Evolutionary conservation across 306 rosid species (phyloP), one percentile per base, ranked within the genome.

Genomic region (Vigna reflexopilosa): DNA sequence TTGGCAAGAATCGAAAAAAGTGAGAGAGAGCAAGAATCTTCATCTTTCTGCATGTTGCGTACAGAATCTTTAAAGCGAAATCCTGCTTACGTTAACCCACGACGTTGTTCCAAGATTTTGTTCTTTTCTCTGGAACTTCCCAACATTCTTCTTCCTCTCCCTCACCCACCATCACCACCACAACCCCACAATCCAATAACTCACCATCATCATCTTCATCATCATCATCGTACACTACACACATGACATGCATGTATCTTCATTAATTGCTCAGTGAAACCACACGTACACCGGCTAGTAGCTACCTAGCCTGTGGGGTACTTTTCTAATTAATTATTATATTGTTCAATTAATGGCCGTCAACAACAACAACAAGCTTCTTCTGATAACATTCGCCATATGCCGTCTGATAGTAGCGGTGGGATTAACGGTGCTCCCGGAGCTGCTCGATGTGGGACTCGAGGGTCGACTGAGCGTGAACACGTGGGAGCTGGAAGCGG

Each of bases 401-500:
- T 89, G 93, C 40, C 79, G 90, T 45, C 51, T 92, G 32, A 78
- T 91, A 8, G 85, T 85, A 0, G 85, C 97, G 19, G 96, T 86
- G 4, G 98, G 91, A 51, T 59, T 90, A 38, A 84, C 89, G 72
- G 86, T 62, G 68, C 47, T 62, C 68, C 68, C 68, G 2, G 68
- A 81, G 83, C 85, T 62, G 34, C 88, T 67, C 7, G 72, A 67
- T 22, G 72, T 94, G 0, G 91, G 79, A n/a, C 73, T 85, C 0
- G 93, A 87, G 7, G 95, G 97, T 3, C 80, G 79, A 42, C 86
- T 95, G 34, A 88, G 92, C 76, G 57, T 87, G 55, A 90, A 92
- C 19, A 81, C 48, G 0, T 28, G 83, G 0, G 90, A 90, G 24
- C 15, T 91, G 34, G 83, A 91, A 67, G 75, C 80, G 16, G 97